A percentile compares a stretch with the other conserved stretches of the same genome.
These are phyloP conservation scores for Micractinium conductrix DNA, from an alignment of 139 green algal species.

Conservation along the genomic window DNA sequence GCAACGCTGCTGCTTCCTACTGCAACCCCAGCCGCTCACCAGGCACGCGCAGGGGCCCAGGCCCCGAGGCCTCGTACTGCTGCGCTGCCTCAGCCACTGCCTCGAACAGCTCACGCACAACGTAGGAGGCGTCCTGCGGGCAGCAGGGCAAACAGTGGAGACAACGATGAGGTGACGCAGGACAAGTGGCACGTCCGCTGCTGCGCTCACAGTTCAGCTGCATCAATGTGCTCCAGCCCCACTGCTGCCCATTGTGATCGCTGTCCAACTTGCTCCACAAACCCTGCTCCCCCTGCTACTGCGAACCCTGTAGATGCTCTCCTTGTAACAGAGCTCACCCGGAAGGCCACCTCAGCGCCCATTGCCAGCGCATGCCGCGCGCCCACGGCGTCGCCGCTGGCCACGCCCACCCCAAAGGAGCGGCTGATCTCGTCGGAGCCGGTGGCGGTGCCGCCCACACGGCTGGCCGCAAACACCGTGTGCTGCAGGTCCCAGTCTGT, in stretches of 20 bases:
- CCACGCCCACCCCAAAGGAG: slow-evolving; percentile 49
- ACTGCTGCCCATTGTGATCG: not conserved
- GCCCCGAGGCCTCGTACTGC: slow-evolving; percentile 44
- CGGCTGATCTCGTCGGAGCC: slow-evolving; percentile 15
- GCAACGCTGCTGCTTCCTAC: no score
- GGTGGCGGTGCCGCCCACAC: slow-evolving; percentile 18
- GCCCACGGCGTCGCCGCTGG: slow-evolving; percentile 66
- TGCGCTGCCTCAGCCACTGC: slow-evolving; percentile 28
- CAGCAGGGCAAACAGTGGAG: no score
- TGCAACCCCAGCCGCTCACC: not conserved
- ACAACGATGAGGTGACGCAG: no score
- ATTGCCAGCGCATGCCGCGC: slow-evolving; percentile 78
- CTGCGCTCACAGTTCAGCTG: not conserved
- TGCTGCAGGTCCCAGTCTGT: slow-evolving; percentile 52
- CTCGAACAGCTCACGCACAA: slow-evolving; percentile 39
- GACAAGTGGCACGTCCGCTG: no score
- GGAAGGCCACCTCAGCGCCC: slow-evolving; percentile 55
- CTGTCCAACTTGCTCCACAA: no score
- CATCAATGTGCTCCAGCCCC: no score
- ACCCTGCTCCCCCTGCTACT: no score
- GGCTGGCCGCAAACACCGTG: slow-evolving; percentile 38
- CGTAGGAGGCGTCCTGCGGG: slow-evolving; percentile 32
- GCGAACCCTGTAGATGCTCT: no score
- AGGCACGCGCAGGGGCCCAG: not conserved
- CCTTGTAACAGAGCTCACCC: no score